Percentiles rank a stretch among this genome's conserved stretches.
Evolutionary conservation across 2,329 filamentous ascomycete species (phyloP).

Genomic region (Xylariales sp.): DNA sequence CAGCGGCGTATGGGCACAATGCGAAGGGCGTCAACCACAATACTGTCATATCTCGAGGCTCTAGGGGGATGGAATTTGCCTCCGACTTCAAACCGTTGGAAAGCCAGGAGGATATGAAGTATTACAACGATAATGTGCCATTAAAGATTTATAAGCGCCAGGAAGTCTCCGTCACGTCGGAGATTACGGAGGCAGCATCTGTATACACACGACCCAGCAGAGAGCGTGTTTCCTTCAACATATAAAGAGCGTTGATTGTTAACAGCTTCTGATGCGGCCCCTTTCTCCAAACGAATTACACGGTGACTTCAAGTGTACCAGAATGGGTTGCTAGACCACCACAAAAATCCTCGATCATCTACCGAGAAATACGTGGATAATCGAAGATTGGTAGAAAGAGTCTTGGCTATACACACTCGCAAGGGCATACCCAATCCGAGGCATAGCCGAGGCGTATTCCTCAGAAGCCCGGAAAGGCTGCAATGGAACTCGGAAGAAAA

Average conservation of each 20-base stretch:
- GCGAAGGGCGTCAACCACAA: conserved; percentile 29
- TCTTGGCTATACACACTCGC: no score
- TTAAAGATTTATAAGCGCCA: conserved; percentile 54
- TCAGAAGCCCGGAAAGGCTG: no score
- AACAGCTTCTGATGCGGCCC: neutral
- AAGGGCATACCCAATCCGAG: no score
- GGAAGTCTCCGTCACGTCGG: conserved; percentile 48
- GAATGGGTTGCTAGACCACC: no score
- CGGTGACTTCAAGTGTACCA: neutral
- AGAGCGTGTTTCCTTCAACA: conserved; percentile 16
- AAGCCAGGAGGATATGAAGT: conserved; percentile 55
- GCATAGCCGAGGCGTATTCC: no score
- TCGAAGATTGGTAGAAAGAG: no score
- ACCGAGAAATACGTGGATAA: no score
- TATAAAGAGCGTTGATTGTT: neutral
- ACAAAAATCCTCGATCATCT: no score
- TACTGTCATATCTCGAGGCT: conserved; percentile 29
- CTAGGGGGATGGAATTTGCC: neutral
- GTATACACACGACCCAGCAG: neutral
- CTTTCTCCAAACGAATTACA: neutral
- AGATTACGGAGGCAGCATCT: conserved; percentile 12
- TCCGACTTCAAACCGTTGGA: conserved; percentile 46
- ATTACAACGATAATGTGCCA: conserved; percentile 48
- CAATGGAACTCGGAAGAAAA: no score
- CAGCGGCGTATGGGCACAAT: conserved; percentile 39